Conservation (phyloP, 2,329 filamentous ascomycete genomes). For the Rugonectria rugulosa region DNA sequence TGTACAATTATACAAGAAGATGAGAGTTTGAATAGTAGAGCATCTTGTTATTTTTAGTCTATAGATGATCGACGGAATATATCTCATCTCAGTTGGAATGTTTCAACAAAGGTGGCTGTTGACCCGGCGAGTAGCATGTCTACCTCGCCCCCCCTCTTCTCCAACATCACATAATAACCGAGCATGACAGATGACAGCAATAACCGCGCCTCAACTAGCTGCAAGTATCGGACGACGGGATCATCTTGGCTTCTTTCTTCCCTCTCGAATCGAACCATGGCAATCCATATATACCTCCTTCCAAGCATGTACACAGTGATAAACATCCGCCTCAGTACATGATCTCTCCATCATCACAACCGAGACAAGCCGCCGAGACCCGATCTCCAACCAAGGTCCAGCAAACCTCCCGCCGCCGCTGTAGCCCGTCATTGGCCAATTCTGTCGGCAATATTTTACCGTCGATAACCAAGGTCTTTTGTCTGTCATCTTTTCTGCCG, state of each 20-base stretch:
- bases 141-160: neutral
- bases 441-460: conserved; percentile 35
- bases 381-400: conserved; percentile 30
- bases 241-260: neutral
- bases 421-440: conserved; percentile 42
- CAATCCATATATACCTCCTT: too few species aligned
- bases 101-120: neutral
- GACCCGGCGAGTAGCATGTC: neutral
- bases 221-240: conserved; percentile 24
- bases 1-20: too few species aligned
- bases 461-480: conserved; percentile 38
- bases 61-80: conserved; percentile 13
- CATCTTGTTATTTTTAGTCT: too few species aligned
- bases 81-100: neutral
- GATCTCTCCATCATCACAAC: conserved; percentile 36
- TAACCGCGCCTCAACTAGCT: neutral
- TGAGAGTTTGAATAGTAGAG: too few species aligned
- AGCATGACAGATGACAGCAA: neutral
- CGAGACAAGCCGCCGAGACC: conserved; percentile 45
- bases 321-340: neutral
- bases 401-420: conserved; percentile 24
- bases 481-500: neutral
- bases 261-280: too few species aligned
- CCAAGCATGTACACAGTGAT: too few species aligned
- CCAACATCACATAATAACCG: neutral